phyloP scores from a whole-genome alignment of 352 stramenopile species.

The Phytopythium litorale region DNA sequence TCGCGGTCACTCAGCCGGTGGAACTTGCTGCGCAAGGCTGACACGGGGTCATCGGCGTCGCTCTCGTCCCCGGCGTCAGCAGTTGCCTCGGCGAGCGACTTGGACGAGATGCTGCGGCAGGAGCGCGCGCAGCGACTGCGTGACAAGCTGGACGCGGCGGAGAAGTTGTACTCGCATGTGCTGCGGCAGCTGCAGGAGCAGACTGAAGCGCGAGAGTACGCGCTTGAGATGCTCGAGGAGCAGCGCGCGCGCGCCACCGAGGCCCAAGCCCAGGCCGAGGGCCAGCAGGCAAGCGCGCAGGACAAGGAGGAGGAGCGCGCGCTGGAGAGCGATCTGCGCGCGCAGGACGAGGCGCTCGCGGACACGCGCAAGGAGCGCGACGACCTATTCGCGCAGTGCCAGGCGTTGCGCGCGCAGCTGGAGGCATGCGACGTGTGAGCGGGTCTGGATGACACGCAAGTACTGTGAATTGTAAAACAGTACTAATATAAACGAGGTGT shows the following conservation, averaged over 20 bases:
- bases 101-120: neutral
- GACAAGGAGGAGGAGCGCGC: too few species aligned
- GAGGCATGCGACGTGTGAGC: conserved; percentile 2
- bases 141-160: conserved; percentile 61
- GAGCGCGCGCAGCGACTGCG: conserved; percentile 26
- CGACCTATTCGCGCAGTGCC: conserved; percentile 59
- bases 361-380: conserved; percentile 48
- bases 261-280: conserved; percentile 8
- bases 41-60: neutral
- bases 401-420: conserved; percentile 48
- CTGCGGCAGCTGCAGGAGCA: conserved; percentile 66
- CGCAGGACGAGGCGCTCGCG: conserved; percentile 23
- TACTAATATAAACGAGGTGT: neutral
- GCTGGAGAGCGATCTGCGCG: conserved; percentile 24
- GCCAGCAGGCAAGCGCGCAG: conserved; percentile 5
- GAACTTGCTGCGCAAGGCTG: conserved; percentile 21
- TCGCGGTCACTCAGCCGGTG: conserved; percentile 11
- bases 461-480: neutral
- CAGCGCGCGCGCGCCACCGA: conserved; percentile 37
- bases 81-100: conserved; percentile 9
- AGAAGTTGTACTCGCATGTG: conserved; percentile 72
- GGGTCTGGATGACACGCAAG: neutral
- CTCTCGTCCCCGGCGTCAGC: neutral
- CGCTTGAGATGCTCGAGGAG: conserved; percentile 50
- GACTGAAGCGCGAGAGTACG: conserved; percentile 55